Conservation (phyloP, 805 yeast genomes). For the Myxozyma mucilagina region DNA sequence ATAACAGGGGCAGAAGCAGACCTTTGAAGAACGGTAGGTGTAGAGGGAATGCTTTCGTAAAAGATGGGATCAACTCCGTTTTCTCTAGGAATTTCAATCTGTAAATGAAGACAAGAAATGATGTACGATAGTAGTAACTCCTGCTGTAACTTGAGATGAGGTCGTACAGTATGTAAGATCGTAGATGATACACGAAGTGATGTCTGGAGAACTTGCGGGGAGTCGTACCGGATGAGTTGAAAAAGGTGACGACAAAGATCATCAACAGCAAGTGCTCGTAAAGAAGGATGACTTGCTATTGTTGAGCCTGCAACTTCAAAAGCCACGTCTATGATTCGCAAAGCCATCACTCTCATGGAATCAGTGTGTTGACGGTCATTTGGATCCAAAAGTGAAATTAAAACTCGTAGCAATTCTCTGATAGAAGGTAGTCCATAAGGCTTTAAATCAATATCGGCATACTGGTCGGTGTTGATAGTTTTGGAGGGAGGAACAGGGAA, state of each 20-base stretch:
- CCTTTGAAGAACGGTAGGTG: constrained; percentile 54
- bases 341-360: constrained; percentile 78
- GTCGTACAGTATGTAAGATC: constrained; percentile 64
- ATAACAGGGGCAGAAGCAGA: constrained; percentile 6
- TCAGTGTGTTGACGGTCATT: constrained; percentile 85
- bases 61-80: constrained; percentile 43
- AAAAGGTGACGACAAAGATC: constrained; percentile 83
- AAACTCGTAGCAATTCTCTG: constrained; percentile 70
- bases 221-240: constrained; percentile 74
- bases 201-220: constrained; percentile 68
- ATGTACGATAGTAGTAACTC: constrained; percentile 53
- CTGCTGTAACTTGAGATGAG: constrained; percentile 71
- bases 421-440: constrained; percentile 74
- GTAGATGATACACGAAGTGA: constrained; percentile 76
- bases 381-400: constrained; percentile 79
- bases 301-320: constrained; percentile 76
- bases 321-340: constrained; percentile 71
- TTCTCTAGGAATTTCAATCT: constrained; percentile 43
- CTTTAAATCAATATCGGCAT: constrained; percentile 23
- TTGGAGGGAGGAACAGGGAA: constrained; percentile 15
- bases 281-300: constrained; percentile 60
- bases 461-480: constrained; percentile 14
- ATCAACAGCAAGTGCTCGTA: constrained; percentile 70
- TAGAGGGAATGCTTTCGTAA: constrained; percentile 44
- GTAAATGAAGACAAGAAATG: constrained; percentile 43